These are phyloP conservation scores for Citrus maxima DNA, from an alignment of 345 rosid genomes.

Conservation along the genomic window DNA sequence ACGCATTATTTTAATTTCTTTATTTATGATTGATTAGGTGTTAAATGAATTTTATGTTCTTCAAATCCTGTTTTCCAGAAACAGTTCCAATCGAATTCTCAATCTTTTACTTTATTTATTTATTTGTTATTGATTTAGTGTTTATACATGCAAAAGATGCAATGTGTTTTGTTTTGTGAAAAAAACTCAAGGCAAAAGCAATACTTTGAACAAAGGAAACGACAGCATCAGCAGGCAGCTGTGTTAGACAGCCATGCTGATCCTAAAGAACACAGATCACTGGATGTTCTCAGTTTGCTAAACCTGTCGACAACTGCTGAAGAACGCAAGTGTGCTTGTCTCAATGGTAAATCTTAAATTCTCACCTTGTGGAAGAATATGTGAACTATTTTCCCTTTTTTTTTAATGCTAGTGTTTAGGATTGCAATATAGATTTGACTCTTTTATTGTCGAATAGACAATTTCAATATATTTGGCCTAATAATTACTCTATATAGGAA, in stretches of 20 bases:
- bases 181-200: constrained; percentile 64
- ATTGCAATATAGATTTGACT: neutral
- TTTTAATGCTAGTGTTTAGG: neutral
- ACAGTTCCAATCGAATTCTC: neutral
- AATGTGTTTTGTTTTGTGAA: constrained; percentile 6
- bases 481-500: neutral
- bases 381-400: neutral
- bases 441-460: neutral
- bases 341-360: constrained; percentile 27
- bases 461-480: neutral
- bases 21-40: neutral
- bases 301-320: constrained; percentile 46
- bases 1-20: neutral
- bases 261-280: constrained; percentile 50
- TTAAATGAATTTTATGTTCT: neutral
- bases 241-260: constrained; percentile 34
- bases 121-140: neutral
- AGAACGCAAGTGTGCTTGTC: constrained; percentile 28
- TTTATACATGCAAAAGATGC: neutral
- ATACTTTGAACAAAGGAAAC: constrained; percentile 81
- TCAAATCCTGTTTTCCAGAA: neutral
- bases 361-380: neutral
- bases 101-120: neutral
- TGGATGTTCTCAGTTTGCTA: constrained; percentile 66
- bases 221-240: constrained; percentile 40